Conservation (phyloP, 2,329 filamentous ascomycete genomes). For the Xylariaceae sp. region DNA sequence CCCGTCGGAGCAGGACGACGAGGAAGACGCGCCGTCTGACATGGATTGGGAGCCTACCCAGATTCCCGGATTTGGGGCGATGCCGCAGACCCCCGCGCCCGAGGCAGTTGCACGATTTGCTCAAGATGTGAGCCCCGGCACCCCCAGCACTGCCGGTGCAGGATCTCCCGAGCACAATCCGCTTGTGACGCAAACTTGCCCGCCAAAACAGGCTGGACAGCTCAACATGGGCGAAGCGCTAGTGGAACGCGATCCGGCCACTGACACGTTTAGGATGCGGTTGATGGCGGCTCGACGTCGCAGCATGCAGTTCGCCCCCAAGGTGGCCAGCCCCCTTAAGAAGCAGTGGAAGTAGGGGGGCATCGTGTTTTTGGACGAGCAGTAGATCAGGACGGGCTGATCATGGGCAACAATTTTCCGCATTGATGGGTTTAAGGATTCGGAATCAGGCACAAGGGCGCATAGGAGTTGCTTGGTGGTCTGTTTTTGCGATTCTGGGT, state of each 20-base stretch:
- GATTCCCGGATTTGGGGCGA: slow-evolving; percentile 45
- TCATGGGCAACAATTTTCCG: too few relatives aligned
- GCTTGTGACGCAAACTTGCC: slow-evolving; percentile 49
- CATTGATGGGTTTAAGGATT: too few relatives aligned
- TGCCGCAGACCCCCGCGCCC: slow-evolving; percentile 54
- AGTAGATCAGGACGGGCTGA: too few relatives aligned
- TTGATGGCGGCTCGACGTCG: slow-evolving; percentile 69
- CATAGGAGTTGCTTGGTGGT: too few relatives aligned
- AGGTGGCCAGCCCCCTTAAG: slow-evolving; percentile 66
- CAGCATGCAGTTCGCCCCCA: slow-evolving; percentile 72
- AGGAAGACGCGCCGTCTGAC: slow-evolving; percentile 31
- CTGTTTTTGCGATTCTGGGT: too few relatives aligned
- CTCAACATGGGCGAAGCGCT: slow-evolving; percentile 41
- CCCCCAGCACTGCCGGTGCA: slow-evolving; percentile 35
- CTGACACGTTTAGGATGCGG: slow-evolving; percentile 53
- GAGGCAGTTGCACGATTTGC: slow-evolving; percentile 50
- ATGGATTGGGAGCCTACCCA: slow-evolving; percentile 33
- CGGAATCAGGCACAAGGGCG: too few relatives aligned
- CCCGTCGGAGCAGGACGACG: slow-evolving; percentile 40
- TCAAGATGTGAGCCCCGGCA: slow-evolving; percentile 43
- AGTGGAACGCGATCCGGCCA: slow-evolving; percentile 43
- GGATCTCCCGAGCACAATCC: slow-evolving; percentile 34
- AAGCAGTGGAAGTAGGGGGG: slow-evolving; percentile 44
- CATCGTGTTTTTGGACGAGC: not conserved
- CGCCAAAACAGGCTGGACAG: slow-evolving; percentile 41